These are phyloP conservation scores for Graphiopsis chlorocephala DNA, from an alignment of 2,329 filamentous ascomycete species.

Conservation along the genomic window DNA sequence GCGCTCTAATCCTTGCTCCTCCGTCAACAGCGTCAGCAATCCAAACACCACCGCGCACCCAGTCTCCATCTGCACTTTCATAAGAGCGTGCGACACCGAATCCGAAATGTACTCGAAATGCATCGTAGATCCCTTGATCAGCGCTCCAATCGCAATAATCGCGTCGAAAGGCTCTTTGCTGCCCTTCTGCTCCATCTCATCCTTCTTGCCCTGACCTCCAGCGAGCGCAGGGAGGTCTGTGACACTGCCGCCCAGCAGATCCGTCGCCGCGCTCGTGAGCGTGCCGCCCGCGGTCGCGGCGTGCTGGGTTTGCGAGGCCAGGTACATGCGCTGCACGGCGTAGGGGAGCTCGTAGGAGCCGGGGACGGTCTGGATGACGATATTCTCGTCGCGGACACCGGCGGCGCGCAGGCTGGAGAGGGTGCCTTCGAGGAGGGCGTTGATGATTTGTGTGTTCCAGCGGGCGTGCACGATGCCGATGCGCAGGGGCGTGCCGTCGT, in stretches of 20 bases:
- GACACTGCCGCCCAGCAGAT: slow-evolving; percentile 59
- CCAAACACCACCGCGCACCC: slow-evolving; percentile 91
- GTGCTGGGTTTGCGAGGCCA: slow-evolving; percentile 64
- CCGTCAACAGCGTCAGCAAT: slow-evolving; percentile 80
- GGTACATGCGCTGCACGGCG: slow-evolving; percentile 74
- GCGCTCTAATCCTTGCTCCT: slow-evolving; percentile 81
- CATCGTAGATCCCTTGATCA: slow-evolving; percentile 99
- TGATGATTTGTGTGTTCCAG: slow-evolving; percentile 90
- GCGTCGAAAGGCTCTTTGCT: slow-evolving; percentile 74
- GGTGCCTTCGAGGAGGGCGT: slow-evolving; percentile 75
- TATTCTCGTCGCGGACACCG: slow-evolving; percentile 84
- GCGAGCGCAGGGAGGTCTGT: slow-evolving; percentile 44
- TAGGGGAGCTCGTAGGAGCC: slow-evolving; percentile 94
- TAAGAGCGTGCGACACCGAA: slow-evolving; percentile 83
- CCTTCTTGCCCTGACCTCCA: neutral
- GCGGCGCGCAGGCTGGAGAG: slow-evolving; percentile 72
- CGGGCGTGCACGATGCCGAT: slow-evolving; percentile 94
- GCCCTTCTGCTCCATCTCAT: slow-evolving; percentile 26
- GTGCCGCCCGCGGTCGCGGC: slow-evolving; percentile 38
- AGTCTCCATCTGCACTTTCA: slow-evolving; percentile 88
- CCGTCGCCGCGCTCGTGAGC: slow-evolving; percentile 42
- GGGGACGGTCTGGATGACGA: slow-evolving; percentile 84
- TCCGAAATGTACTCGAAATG: slow-evolving; percentile 99
- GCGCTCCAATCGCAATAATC: slow-evolving; percentile 88
- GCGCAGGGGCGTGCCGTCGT: slow-evolving; percentile 59